A percentile compares a stretch with the other conserved stretches of the same genome.
phyloP scores from a whole-genome alignment of 306 rosid genomes.

The Bauhinia variegata region DNA sequence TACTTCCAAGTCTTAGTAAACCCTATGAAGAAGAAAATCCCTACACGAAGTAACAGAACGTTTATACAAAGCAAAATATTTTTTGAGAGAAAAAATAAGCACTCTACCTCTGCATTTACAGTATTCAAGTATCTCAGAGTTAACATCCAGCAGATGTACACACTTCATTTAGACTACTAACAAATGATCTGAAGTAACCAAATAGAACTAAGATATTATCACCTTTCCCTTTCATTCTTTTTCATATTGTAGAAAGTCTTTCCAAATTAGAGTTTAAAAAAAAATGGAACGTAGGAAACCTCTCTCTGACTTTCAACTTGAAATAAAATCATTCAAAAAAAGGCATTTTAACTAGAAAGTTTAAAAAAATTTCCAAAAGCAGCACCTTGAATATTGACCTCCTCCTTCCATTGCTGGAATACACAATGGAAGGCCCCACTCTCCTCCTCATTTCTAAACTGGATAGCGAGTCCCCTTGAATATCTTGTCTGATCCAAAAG shows the following conservation, averaged over 20 bases:
- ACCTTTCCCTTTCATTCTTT: neutral
- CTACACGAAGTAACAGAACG: too few species aligned
- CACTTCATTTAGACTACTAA: conserved; percentile 11
- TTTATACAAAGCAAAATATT: too few species aligned
- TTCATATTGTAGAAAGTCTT: neutral
- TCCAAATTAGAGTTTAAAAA: neutral
- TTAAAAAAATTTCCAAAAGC: conserved; percentile 31
- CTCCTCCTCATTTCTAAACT: conserved; percentile 76
- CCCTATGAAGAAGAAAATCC: too few species aligned
- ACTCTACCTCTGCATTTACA: conserved; percentile 1
- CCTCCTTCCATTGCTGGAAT: conserved; percentile 75
- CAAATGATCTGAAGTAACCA: conserved; percentile 19
- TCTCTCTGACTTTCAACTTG: neutral
- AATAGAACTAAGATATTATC: conserved; percentile 13
- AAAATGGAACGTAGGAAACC: neutral
- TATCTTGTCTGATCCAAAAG: conserved; percentile 61
- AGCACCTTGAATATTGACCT: conserved; percentile 65
- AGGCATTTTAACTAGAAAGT: neutral
- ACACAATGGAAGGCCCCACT: conserved; percentile 69
- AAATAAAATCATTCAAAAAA: neutral
- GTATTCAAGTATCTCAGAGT: neutral
- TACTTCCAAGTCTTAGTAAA: too few species aligned
- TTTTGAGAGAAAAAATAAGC: neutral
- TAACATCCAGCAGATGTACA: conserved; percentile 7
- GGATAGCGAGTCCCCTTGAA: conserved; percentile 63